A percentile compares a stretch with the other conserved stretches of the same genome.
Conservation (phyloP, 441 rosid genomes). For the Erodium trifolium region DNA sequence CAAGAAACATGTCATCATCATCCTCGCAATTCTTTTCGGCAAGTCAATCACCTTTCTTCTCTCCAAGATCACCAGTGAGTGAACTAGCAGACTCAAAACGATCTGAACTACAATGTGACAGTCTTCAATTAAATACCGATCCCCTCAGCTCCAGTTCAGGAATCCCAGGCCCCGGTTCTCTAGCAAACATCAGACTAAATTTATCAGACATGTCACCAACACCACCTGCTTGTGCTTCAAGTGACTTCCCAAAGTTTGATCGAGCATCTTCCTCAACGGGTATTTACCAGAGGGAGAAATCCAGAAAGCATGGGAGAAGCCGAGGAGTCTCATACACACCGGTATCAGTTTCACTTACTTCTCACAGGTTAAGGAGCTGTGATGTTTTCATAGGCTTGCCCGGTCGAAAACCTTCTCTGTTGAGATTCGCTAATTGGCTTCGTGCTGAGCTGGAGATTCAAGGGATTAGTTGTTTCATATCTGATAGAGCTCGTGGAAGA, state of each 20-base stretch:
- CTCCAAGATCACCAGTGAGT: slow-evolving; percentile 65
- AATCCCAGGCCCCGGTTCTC: slow-evolving; percentile 35
- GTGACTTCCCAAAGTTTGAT: slow-evolving; percentile 38
- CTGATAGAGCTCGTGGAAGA: slow-evolving; percentile 70
- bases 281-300: slow-evolving; percentile 28
- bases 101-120: slow-evolving; percentile 54
- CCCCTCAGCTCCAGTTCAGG: slow-evolving; percentile 50
- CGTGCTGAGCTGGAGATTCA: slow-evolving; percentile 82
- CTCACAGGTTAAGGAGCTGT: slow-evolving; percentile 59
- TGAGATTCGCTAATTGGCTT: slow-evolving; percentile 76
- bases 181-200: slow-evolving; percentile 29
- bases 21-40: slow-evolving; percentile 88
- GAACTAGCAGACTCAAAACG: slow-evolving; percentile 51
- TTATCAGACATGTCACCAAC: slow-evolving; percentile 33
- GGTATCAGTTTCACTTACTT: slow-evolving; percentile 48
- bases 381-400: slow-evolving; percentile 80
- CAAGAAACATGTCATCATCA: slow-evolving; percentile 70
- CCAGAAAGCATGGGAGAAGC: slow-evolving; percentile 35
- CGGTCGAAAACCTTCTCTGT: slow-evolving; percentile 65
- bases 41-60: slow-evolving; percentile 83
- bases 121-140: slow-evolving; percentile 34
- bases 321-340: slow-evolving; percentile 40
- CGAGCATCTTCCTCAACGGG: slow-evolving; percentile 37
- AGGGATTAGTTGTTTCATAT: slow-evolving; percentile 80
- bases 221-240: slow-evolving; percentile 27